Conservation (phyloP, 768 basidiomycete species). For the Amylocystis lapponica region DNA sequence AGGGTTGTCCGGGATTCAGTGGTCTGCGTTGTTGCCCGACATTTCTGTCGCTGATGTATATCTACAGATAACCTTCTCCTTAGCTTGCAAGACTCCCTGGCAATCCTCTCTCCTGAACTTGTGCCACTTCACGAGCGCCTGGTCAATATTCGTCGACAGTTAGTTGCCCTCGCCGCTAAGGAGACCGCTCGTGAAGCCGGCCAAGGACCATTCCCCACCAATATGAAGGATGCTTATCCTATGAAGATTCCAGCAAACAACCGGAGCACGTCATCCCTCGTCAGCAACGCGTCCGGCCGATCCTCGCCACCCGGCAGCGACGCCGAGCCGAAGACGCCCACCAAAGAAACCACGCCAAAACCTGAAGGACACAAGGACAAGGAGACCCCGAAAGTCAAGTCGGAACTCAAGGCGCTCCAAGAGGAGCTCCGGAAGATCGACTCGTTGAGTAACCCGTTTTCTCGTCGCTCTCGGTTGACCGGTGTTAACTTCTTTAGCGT, state of each 20-base stretch:
- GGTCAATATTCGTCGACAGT: constrained; percentile 80
- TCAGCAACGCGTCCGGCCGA: neutral
- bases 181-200: constrained; percentile 71
- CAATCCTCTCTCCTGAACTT: constrained; percentile 85
- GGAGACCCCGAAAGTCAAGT: constrained; percentile 16
- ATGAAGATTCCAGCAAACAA: constrained; percentile 1
- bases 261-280: neutral
- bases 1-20: too few relatives aligned
- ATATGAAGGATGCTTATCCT: constrained; percentile 1
- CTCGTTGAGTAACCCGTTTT: constrained; percentile 61
- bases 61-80: constrained; percentile 65
- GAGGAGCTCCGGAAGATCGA: constrained; percentile 96
- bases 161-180: constrained; percentile 84
- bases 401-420: constrained; percentile 80
- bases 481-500: constrained; percentile 7
- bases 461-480: constrained; percentile 19
- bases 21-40: too few relatives aligned
- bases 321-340: constrained; percentile 20
- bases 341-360: constrained; percentile 20
- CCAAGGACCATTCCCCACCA: too few relatives aligned
- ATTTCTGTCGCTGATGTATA: neutral
- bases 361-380: constrained; percentile 13
- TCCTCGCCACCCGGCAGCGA: constrained; percentile 3
- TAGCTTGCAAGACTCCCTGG: constrained; percentile 77
- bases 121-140: constrained; percentile 83